Conservation (phyloP, 805 yeast genomes). For the Pichia insulana region DNA sequence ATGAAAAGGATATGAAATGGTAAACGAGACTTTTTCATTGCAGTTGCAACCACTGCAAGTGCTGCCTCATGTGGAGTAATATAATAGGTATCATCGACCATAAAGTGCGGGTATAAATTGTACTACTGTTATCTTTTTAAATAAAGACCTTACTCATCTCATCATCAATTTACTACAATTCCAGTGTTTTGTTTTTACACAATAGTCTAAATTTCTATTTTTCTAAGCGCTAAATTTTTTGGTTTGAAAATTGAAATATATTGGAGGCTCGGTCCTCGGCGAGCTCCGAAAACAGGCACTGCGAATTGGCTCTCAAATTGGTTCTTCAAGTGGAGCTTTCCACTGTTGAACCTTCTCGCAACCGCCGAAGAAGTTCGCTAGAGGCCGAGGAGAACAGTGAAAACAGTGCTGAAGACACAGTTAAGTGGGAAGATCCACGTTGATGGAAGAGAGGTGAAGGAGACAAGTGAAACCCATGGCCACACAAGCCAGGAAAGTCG, state of each 20-base stretch:
- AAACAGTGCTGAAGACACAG: slow-evolving; percentile 46
- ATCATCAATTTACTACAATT: no score
- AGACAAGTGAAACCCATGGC: slow-evolving; percentile 47
- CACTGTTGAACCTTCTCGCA: not conserved
- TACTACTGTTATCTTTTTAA: no score
- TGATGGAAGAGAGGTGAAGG: slow-evolving; percentile 41
- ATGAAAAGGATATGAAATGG: slow-evolving; percentile 49
- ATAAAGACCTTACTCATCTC: not conserved
- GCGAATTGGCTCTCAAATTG: no score
- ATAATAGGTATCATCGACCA: slow-evolving; percentile 45
- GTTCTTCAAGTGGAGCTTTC: no score
- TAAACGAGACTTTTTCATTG: slow-evolving; percentile 74
- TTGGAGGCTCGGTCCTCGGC: no score
- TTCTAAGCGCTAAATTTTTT: no score
- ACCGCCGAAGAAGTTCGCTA: not conserved
- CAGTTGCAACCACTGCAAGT: slow-evolving; percentile 73
- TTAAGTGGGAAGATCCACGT: slow-evolving; percentile 49
- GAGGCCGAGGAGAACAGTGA: slow-evolving; percentile 37
- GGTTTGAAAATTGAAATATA: no score
- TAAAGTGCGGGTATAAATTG: slow-evolving; percentile 8
- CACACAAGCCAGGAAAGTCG: slow-evolving; percentile 47
- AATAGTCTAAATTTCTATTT: no score
- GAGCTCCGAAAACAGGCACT: no score
- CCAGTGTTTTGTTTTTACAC: no score
- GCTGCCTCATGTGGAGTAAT: slow-evolving; percentile 77